Evolutionary conservation across 768 basidiomycete species (phyloP).

Genomic region (Termitomyces sp.): DNA sequence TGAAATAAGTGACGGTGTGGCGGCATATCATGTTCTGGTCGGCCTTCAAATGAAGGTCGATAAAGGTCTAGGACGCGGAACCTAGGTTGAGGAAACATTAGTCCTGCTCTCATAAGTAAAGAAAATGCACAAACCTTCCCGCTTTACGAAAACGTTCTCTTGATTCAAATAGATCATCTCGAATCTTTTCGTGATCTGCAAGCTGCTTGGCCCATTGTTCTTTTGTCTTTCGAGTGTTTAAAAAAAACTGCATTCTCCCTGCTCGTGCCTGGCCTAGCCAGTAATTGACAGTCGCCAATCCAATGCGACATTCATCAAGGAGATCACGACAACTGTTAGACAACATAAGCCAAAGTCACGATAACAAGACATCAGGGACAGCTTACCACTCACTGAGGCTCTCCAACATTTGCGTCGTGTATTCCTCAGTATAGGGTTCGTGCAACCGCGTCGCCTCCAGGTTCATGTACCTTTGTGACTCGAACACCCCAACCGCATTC

Average conservation of each 20-base stretch:
- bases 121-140: constrained; percentile 35
- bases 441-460: constrained; percentile 50
- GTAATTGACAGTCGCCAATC: constrained; percentile 32
- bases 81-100: constrained; percentile 14
- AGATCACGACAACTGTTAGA: constrained; percentile 43
- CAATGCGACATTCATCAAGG: constrained; percentile 35
- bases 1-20: constrained; percentile 70
- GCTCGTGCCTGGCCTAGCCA: constrained; percentile 45
- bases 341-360: neutral
- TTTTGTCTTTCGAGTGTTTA: constrained; percentile 22
- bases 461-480: constrained; percentile 64
- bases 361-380: no score
- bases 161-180: constrained; percentile 25
- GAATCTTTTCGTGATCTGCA: constrained; percentile 29
- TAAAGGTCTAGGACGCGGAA: constrained; percentile 60
- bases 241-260: constrained; percentile 32
- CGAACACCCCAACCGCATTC: constrained; percentile 66
- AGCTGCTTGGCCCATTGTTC: constrained; percentile 26
- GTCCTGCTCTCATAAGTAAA: neutral
- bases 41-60: constrained; percentile 38
- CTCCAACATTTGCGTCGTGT: constrained; percentile 34
- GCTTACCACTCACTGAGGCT: constrained; percentile 40
- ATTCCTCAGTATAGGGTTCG: constrained; percentile 40
- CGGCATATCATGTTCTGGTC: constrained; percentile 33
- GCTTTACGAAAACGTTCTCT: constrained; percentile 44